A percentile compares a stretch with the other conserved stretches of the same genome.
These are phyloP conservation scores for Fraxinus latifolia DNA, from an alignment of 305 asterid genomes.

Conservation along the genomic window DNA sequence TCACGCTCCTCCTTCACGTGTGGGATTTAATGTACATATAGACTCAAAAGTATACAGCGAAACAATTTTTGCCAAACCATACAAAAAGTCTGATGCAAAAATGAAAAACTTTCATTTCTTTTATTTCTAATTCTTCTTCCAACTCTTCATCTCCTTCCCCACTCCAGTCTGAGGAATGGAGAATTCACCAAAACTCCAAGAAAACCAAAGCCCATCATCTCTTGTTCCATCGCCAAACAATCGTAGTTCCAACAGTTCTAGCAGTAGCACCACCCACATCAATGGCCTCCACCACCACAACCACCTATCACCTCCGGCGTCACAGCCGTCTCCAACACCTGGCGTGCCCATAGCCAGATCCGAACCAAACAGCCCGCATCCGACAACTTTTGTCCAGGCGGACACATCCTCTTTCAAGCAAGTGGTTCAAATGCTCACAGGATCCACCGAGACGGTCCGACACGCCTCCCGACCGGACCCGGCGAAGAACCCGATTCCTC, in stretches of 20 bases:
- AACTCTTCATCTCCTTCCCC: constrained; percentile 1
- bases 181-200: constrained; percentile 39
- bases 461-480: constrained; percentile 38
- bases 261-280: constrained; percentile 42
- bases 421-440: constrained; percentile 63
- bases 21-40: not conserved
- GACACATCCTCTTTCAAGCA: constrained; percentile 68
- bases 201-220: constrained; percentile 35
- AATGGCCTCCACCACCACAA: constrained; percentile 35
- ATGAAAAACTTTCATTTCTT: constrained; percentile 24
- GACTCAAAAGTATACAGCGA: constrained; percentile 22
- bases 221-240: constrained; percentile 53
- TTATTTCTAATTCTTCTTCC: constrained; percentile 11
- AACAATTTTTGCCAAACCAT: constrained; percentile 58
- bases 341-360: constrained; percentile 51
- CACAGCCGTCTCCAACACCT: not conserved
- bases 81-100: constrained; percentile 45
- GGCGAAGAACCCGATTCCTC: constrained; percentile 46
- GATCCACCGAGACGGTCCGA: constrained; percentile 47
- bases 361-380: constrained; percentile 54
- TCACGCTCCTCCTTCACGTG: constrained; percentile 15
- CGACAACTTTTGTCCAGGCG: constrained; percentile 72
- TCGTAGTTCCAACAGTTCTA: constrained; percentile 47
- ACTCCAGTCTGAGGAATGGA: constrained; percentile 37
- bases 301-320: constrained; percentile 32